A percentile compares a stretch with the other conserved stretches of the same genome.
These are phyloP conservation scores for Hemisphaericaspora lyxosophila DNA, from an alignment of 1,139 yeast genomes.

Conservation along the genomic window DNA sequence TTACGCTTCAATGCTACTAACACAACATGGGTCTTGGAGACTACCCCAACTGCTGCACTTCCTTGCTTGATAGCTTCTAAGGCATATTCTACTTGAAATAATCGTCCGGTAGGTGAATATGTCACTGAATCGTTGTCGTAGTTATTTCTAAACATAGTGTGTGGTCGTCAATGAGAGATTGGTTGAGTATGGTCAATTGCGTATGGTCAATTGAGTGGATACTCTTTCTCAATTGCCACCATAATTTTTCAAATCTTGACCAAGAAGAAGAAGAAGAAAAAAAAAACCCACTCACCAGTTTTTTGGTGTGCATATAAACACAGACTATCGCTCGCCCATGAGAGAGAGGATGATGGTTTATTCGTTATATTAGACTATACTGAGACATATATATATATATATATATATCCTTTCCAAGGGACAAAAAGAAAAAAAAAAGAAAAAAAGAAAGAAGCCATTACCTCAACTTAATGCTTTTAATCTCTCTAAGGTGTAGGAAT, in stretches of 20 bases:
- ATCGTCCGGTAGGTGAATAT: slow-evolving; percentile 94
- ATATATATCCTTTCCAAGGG: too few relatives aligned
- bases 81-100: slow-evolving; percentile 95
- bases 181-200: too few relatives aligned
- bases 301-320: background rate
- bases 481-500: slow-evolving; percentile 36
- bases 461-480: slow-evolving; percentile 13
- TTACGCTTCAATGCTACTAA: slow-evolving; percentile 92
- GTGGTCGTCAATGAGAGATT: slow-evolving; percentile 1
- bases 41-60: slow-evolving; percentile 92
- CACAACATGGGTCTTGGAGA: slow-evolving; percentile 83
- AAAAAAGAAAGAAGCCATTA: background rate
- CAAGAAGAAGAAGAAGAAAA: too few relatives aligned
- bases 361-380: too few relatives aligned
- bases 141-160: slow-evolving; percentile 81
- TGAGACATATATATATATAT: too few relatives aligned
- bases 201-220: background rate
- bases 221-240: slow-evolving; percentile 5
- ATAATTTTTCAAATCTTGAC: background rate
- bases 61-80: slow-evolving; percentile 98
- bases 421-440: too few relatives aligned
- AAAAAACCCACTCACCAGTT: too few relatives aligned
- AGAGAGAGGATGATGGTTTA: too few relatives aligned
- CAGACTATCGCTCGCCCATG: too few relatives aligned
- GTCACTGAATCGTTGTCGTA: slow-evolving; percentile 98